A percentile compares a stretch with the other conserved stretches of the same genome.
These are phyloP conservation scores for Acacia crassicarpa DNA, from an alignment of 306 rosid genomes.

Conservation along the genomic window DNA sequence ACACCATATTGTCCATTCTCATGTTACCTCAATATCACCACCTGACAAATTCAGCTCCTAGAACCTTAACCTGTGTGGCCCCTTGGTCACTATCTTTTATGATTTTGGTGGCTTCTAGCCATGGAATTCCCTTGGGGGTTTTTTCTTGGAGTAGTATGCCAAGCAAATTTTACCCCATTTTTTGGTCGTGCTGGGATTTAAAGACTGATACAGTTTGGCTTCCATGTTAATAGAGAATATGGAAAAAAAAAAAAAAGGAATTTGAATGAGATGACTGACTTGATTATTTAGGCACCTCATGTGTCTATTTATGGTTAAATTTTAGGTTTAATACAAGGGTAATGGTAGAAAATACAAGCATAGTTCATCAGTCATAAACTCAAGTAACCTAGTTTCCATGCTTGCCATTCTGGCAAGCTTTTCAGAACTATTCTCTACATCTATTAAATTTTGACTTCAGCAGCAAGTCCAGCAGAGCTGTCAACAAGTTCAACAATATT, in stretches of 20 bases:
- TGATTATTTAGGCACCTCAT: background rate
- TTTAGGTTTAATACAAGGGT: background rate
- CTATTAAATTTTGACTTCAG: constrained; percentile 33
- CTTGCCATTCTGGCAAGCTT: background rate
- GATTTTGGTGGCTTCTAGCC: background rate
- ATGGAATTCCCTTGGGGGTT: background rate
- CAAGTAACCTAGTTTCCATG: background rate
- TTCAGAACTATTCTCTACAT: constrained; percentile 12
- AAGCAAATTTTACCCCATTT: background rate
- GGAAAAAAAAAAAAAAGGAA: background rate
- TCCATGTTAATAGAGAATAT: background rate
- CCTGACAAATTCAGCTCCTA: background rate
- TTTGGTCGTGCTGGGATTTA: background rate
- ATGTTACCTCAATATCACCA: background rate
- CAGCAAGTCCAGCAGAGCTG: constrained; percentile 45
- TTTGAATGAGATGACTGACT: background rate
- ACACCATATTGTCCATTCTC: background rate
- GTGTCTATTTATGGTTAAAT: background rate
- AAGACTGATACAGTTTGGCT: background rate
- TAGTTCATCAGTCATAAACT: background rate
- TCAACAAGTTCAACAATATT: constrained; percentile 46
- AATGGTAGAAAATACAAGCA: background rate
- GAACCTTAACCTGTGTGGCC: background rate
- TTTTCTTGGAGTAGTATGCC: background rate
- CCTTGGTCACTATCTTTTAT: background rate